Base-by-base conservation (phyloP, 768 basidiomycete species). In the Boletales sp. region DNA sequence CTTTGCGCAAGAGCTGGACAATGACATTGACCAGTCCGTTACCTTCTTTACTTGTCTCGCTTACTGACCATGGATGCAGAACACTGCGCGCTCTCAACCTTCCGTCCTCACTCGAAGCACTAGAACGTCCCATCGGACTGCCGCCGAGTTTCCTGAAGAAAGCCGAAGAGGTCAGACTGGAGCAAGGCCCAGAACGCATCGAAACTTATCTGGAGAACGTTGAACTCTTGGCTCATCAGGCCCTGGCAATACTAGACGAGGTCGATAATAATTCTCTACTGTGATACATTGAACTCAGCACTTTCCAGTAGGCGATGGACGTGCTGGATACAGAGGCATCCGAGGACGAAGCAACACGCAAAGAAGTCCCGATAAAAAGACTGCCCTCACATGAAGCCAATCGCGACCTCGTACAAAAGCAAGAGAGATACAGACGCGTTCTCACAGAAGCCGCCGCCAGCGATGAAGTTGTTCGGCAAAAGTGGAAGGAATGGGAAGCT, bases 241-340 rank as follows among this genome's bases (percentile, higher is more conserved):
- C 87, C 61, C 69, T 73, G 48, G 69, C 74, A 17, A 70, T 89
- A 15, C 60, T 97, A 18, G 80, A 90, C 43, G 91, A 97, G 75
- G 94, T 91, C 24, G 24, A 58, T 40, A 73, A 40, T 32, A 24
- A 5, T 6, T 48, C 19, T 11, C 2, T 21, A 5, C 24, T 27
- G 24, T 27, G 7, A 27, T 27, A 27, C 24, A 27, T 7, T 7
- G 24, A 27, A 27, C 24, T 27, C 24, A 27, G 24, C 24, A 5
- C 24, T 27, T 27, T 27, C 24, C 24, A 1, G 24, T 55, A 97
- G 94, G 83, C 91, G 0, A 78, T 93, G 73, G 92, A 93, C 58
- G 82, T 94, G 18, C 71, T 99, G n/a, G 93, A 95, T 58, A 82
- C 80, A 39, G 94, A 97, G 68, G 88, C 87, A 14, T 87, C 86